Percentiles rank a stretch among this genome's conserved stretches.
Evolutionary conservation across 805 yeast species (phyloP).

Genomic region (Wickerhamiella sergipiensis): DNA sequence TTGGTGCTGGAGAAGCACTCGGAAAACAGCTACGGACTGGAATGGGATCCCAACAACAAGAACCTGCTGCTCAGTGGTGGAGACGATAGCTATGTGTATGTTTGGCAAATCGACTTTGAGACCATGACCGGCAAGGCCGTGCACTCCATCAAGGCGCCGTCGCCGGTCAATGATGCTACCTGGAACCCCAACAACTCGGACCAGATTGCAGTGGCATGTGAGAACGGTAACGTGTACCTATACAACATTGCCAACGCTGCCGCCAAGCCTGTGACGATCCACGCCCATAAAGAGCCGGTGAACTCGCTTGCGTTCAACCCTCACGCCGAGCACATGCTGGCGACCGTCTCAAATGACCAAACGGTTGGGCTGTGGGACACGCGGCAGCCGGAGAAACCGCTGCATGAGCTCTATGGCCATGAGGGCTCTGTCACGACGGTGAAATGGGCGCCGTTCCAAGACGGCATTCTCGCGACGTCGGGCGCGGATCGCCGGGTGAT

Average conservation of each 20-base stretch:
- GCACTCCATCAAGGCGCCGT: slow-evolving; percentile 2
- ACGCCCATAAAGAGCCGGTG: slow-evolving; percentile 45
- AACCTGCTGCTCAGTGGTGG: slow-evolving; percentile 44
- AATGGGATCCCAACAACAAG: slow-evolving; percentile 40
- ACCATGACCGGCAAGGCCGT: not conserved
- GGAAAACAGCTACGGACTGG: slow-evolving; percentile 58
- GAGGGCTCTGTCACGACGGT: slow-evolving; percentile 55
- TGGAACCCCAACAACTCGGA: slow-evolving; percentile 36
- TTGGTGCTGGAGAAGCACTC: slow-evolving; percentile 29
- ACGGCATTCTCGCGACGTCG: slow-evolving; percentile 51
- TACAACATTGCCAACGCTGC: slow-evolving; percentile 29
- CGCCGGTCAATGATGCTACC: slow-evolving; percentile 59
- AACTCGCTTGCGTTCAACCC: slow-evolving; percentile 61
- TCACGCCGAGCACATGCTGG: slow-evolving; percentile 36
- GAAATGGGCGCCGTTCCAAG: slow-evolving; percentile 67
- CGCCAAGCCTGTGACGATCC: slow-evolving; percentile 14
- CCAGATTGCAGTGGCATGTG: slow-evolving; percentile 59
- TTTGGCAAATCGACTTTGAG: slow-evolving; percentile 45
- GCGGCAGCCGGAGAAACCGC: slow-evolving; percentile 43
- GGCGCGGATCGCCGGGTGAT: slow-evolving; percentile 68
- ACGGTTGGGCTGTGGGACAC: slow-evolving; percentile 59
- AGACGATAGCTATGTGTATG: slow-evolving; percentile 50
- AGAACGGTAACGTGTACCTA: slow-evolving; percentile 48
- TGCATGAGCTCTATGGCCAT: slow-evolving; percentile 61
- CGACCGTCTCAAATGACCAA: slow-evolving; percentile 63